Evolutionary conservation across 1,284 basidiomycete species (phyloP).

Genomic region (Rhizoctonia solani): DNA sequence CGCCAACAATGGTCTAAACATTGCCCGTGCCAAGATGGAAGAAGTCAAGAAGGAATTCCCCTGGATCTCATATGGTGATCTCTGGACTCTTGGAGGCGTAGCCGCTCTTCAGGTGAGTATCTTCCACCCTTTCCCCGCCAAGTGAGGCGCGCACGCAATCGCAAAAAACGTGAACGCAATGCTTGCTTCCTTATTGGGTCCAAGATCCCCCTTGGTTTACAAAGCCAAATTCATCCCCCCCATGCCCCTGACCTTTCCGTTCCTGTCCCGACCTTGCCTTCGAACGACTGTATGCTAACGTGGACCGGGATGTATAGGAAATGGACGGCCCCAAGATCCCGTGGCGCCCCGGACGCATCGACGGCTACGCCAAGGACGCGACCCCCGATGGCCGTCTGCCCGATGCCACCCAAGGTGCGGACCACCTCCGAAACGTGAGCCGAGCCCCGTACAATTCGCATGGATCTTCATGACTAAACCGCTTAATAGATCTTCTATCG

Average conservation of each 20-base stretch:
- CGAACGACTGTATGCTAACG: neutral
- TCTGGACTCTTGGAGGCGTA: conserved; percentile 92
- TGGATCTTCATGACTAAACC: neutral
- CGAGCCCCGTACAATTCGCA: neutral
- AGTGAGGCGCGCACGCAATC: neutral
- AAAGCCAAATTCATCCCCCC: neutral
- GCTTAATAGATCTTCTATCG: conserved; percentile 73
- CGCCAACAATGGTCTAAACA: conserved; percentile 84
- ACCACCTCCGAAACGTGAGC: conserved; percentile 80
- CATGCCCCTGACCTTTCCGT: no score
- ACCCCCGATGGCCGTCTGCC: conserved; percentile 96
- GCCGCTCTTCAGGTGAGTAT: conserved; percentile 69
- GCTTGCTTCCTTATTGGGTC: conserved; percentile 6
- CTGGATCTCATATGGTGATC: conserved; percentile 93
- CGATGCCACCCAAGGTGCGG: conserved; percentile 81
- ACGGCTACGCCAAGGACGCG: conserved; percentile 73
- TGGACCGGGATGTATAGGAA: conserved; percentile 42
- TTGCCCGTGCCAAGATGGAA: conserved; percentile 86
- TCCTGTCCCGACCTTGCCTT: neutral
- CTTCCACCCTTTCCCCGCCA: neutral
- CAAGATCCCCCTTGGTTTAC: neutral
- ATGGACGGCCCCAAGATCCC: conserved; percentile 53
- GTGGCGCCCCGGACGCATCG: conserved; percentile 88
- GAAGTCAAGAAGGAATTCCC: conserved; percentile 82
- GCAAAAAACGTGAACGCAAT: conserved; percentile 6